Base-by-base conservation (phyloP, 371 early-diverging fungal genomes). In the Coemansia sp. region DNA sequence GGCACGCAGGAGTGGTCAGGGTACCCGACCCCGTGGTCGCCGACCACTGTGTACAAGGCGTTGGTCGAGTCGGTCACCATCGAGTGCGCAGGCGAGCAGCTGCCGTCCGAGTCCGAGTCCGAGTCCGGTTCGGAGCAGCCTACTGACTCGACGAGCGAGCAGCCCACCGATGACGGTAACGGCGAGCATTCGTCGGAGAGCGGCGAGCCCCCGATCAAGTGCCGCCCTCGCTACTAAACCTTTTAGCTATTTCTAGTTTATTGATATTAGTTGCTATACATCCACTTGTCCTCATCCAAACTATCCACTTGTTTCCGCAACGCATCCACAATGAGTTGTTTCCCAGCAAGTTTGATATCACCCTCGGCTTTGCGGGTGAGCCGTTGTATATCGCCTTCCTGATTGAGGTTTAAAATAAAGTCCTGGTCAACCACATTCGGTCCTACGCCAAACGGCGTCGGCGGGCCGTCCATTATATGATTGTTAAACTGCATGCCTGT, bases 1-100 rank as follows among this genome's bases (percentile, higher is more conserved):
- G 88, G 89, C 26, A 88, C 89, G 5, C 76, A 79, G 24, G 72
- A 82, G 18, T 90, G 88, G 89, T 87, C 89, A 8, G 89, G 89
- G n/a, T 77, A 81, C 5, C 83, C 84, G 27, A 84, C 87, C 24
- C 81, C 87, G 42, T 90, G 89, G 89, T 76, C 69, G 24, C 59
- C 78, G 8, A 67, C 68, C 62, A 80, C 77, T 21, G 68, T 76
- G 21, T 85, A 84, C 69, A 77, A 72, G 52, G 71, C 84, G 69
- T 77, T 73, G 29, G 79, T 86, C 18, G 83, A 86, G 21, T 81
- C 72, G 55, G 63, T 86, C 37, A 61, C 81, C 21, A 78, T 85
- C 39, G 66, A 79, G 56, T 85, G 86, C 68, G 54, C 66, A 7
- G 47, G 59, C 51, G 68, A 26, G 26, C 26, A 26, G 51, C 40